Conservation (phyloP, 306 rosid genomes). For the Alnus rubra region DNA sequence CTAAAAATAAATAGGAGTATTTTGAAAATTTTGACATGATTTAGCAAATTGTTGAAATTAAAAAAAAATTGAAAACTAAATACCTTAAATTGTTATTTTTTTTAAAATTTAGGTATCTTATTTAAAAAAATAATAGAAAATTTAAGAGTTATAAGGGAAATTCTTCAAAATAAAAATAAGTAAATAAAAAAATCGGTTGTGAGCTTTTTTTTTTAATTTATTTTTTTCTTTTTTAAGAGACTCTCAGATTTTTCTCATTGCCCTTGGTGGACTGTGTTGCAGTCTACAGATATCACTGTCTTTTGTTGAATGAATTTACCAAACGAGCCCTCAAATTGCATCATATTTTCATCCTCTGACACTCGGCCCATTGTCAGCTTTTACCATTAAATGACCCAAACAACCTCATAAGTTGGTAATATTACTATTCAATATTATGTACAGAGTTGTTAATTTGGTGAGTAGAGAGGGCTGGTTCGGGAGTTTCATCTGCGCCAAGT, state of each 20-base stretch:
- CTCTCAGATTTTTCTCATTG: no score
- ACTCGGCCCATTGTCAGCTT: not conserved
- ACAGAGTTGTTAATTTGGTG: not conserved
- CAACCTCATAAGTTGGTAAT: not conserved
- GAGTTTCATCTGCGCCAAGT: not conserved
- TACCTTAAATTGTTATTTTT: no score
- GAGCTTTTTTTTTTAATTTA: conserved; percentile 19
- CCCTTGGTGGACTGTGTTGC: no score
- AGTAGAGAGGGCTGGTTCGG: not conserved
- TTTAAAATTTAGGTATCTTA: no score
- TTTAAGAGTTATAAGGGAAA: no score
- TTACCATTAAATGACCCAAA: not conserved
- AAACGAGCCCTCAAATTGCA: conserved; percentile 24
- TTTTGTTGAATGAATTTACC: conserved; percentile 24
- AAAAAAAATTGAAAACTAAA: no score
- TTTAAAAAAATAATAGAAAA: no score
- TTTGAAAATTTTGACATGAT: no score
- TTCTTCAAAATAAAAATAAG: no score
- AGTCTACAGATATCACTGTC: conserved; percentile 39
- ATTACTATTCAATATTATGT: not conserved
- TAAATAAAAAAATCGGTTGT: conserved; percentile 19
- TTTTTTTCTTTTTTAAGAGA: not conserved
- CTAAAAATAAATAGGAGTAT: no score
- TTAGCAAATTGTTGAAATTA: no score
- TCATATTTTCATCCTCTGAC: conserved; percentile 28